Conservation (phyloP, 495 filamentous ascomycete species). For the Talaromyces proteolyticus region DNA sequence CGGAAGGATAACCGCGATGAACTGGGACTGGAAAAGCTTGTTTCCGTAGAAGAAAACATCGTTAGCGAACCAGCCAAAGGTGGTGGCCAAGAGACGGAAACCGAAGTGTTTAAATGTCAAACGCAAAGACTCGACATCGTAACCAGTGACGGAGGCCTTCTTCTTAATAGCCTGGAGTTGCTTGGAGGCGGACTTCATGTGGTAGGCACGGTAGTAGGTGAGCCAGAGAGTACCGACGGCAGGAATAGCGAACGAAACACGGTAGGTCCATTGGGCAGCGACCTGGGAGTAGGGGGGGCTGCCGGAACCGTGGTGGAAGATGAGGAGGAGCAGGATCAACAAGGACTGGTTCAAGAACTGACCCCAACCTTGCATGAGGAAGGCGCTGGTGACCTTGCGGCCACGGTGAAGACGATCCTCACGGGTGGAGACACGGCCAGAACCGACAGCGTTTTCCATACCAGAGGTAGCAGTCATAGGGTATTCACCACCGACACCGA, state of each 20-base stretch:
- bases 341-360: constrained; percentile 86
- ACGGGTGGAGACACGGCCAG: constrained; percentile 78
- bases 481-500: constrained; percentile 91
- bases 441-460: constrained; percentile 84
- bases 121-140: constrained; percentile 73
- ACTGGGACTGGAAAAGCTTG: constrained; percentile 90
- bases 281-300: constrained; percentile 66
- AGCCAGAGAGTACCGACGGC: constrained; percentile 88
- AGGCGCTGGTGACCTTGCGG: constrained; percentile 85
- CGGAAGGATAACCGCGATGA: constrained; percentile 69
- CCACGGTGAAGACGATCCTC: constrained; percentile 91
- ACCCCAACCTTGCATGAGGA: constrained; percentile 97
- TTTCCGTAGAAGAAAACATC: constrained; percentile 98
- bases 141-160: constrained; percentile 79
- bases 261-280: constrained; percentile 76
- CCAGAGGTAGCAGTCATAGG: constrained; percentile 93
- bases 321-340: constrained; percentile 72
- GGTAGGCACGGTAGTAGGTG: constrained; percentile 82
- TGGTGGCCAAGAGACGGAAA: constrained; percentile 75
- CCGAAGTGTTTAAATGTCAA: constrained; percentile 75
- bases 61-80: constrained; percentile 82
- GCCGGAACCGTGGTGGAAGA: constrained; percentile 71
- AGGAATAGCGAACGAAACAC: constrained; percentile 77
- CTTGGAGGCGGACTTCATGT: constrained; percentile 74
- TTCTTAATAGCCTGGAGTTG: constrained; percentile 72